Evolutionary conservation across 2,329 filamentous ascomycete genomes (phyloP).

Genomic region (Plenodomus biglobosus): DNA sequence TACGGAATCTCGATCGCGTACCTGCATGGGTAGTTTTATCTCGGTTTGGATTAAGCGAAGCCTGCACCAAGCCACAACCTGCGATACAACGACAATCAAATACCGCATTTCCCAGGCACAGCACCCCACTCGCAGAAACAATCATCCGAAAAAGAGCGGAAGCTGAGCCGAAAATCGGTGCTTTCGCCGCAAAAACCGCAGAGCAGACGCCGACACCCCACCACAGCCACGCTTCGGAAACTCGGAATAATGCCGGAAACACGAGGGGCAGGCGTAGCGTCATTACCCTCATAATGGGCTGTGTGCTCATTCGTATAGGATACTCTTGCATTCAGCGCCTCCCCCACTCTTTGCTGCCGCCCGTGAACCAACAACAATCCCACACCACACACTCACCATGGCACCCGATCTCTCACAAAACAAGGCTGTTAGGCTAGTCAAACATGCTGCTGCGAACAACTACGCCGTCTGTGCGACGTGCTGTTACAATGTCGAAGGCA

Average conservation of each 20-base stretch:
- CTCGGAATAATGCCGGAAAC: conserved; percentile 18
- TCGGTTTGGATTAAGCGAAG: not conserved
- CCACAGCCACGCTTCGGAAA: conserved; percentile 12
- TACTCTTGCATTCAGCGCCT: not conserved
- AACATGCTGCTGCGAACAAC: conserved; percentile 57
- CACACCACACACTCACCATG: conserved; percentile 42
- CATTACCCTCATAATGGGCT: not conserved
- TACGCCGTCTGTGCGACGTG: conserved; percentile 65
- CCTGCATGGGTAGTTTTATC: not conserved
- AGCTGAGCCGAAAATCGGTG: conserved; percentile 20
- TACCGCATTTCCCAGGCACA: not conserved
- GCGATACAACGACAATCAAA: not conserved
- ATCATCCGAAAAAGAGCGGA: conserved; percentile 6
- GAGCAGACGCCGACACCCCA: conserved; percentile 17
- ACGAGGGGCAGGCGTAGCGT: conserved; percentile 8
- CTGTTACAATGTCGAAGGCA: conserved; percentile 70
- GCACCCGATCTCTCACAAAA: conserved; percentile 53
- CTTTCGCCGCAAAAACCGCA: conserved; percentile 12
- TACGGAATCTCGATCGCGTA: no score
- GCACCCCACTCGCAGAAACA: not conserved
- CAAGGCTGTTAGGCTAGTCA: conserved; percentile 52
- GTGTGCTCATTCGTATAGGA: not conserved
- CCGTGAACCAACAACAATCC: not conserved
- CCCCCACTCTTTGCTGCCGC: conserved; percentile 1
- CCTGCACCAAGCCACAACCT: not conserved